A percentile compares a stretch with the other conserved stretches of the same genome.
phyloP scores from a whole-genome alignment of 2,329 filamentous ascomycete genomes.

The Tolypocladium paradoxum region DNA sequence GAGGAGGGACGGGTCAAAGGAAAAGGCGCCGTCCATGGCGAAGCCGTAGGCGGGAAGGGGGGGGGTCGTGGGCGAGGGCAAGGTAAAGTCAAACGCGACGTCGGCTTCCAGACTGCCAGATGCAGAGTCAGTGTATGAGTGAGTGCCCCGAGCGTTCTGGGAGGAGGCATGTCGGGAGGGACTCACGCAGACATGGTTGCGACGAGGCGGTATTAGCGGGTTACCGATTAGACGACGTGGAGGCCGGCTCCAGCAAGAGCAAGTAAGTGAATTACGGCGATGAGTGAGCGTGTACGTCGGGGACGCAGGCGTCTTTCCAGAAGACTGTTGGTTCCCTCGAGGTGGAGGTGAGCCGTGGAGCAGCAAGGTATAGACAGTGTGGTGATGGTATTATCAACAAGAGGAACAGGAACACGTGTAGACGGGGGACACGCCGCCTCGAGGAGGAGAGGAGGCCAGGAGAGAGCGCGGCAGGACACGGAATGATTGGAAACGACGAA shows the following conservation, averaged over 20 bases:
- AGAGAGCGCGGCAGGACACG: conserved; percentile 1
- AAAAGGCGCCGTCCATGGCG: conserved; percentile 24
- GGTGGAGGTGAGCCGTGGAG: too few relatives aligned
- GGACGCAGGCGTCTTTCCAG: background rate
- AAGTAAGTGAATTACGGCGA: background rate
- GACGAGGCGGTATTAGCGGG: conserved; percentile 1
- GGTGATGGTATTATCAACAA: background rate
- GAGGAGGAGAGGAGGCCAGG: conserved; percentile 4
- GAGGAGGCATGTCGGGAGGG: conserved; percentile 2
- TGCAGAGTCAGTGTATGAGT: conserved; percentile 7
- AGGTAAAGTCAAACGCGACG: conserved; percentile 52
- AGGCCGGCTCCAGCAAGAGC: conserved; percentile 10
- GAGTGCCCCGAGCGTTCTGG: background rate
- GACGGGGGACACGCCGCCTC: background rate
- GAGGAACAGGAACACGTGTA: too few relatives aligned
- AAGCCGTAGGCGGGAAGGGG: conserved; percentile 13
- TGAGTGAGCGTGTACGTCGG: conserved; percentile 4
- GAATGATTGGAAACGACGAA: conserved; percentile 13
- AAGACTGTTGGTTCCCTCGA: background rate
- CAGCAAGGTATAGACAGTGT: background rate
- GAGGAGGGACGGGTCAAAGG: conserved; percentile 46
- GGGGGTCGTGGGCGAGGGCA: conserved; percentile 26
- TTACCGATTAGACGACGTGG: conserved; percentile 1
- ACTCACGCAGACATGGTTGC: conserved; percentile 25
- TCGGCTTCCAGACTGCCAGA: conserved; percentile 49